A percentile compares a stretch with the other conserved stretches of the same genome.
Conservation (phyloP, 1,139 yeast species). For the Pneumocystis canis region DNA sequence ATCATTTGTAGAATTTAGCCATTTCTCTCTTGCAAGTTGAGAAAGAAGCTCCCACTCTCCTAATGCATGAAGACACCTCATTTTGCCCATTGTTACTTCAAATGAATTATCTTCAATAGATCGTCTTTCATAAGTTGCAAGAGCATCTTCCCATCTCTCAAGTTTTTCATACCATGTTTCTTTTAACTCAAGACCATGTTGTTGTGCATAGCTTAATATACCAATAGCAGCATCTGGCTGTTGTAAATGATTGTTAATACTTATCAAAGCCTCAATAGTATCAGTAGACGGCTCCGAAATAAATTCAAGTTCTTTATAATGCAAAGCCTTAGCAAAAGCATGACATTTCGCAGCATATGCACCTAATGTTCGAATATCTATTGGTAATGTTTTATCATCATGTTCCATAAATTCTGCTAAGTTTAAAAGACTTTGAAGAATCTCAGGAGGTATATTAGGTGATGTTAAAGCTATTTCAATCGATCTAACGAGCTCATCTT, state of each 20-base stretch:
- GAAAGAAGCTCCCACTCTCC: conserved; percentile 96
- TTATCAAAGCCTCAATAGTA: conserved; percentile 80
- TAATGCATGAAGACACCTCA: conserved; percentile 92
- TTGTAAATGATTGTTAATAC: conserved; percentile 84
- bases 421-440: conserved; percentile 74
- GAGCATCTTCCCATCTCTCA: conserved; percentile 97
- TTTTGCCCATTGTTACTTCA: conserved; percentile 90
- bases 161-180: conserved; percentile 97
- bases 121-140: conserved; percentile 65
- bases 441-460: conserved; percentile 90
- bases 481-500: conserved; percentile 76
- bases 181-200: conserved; percentile 76
- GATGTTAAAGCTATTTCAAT: conserved; percentile 78
- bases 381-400: conserved; percentile 85
- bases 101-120: conserved; percentile 33
- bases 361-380: conserved; percentile 76
- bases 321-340: conserved; percentile 93
- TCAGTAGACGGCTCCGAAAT: conserved; percentile 86
- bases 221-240: conserved; percentile 98
- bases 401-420: conserved; percentile 96
- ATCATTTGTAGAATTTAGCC: conserved; percentile 62
- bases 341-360: conserved; percentile 91
- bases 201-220: conserved; percentile 85
- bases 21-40: conserved; percentile 70
- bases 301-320: conserved; percentile 87